Base-by-base conservation (phyloP, 2,329 filamentous ascomycete species). In the Fusarium marasasianum region DNA sequence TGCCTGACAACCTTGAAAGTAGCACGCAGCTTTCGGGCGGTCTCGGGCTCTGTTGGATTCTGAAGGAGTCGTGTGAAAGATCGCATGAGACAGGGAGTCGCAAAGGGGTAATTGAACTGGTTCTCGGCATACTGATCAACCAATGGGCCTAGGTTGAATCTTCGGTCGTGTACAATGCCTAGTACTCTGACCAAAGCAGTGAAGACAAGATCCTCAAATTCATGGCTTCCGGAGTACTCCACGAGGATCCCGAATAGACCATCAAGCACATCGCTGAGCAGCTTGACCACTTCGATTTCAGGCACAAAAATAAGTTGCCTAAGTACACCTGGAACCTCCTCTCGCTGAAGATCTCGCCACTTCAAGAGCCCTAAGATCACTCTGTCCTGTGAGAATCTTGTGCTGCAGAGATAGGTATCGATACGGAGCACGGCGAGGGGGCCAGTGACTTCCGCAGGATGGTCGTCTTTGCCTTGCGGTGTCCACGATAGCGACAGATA, bases 211-310 rank as follows among this genome's bases (percentile, higher is more conserved):
- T 98, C 96, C 79, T 98, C 96, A 72, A 95, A 95, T 79, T 97
- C 94, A 73, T 97, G 94, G 74, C 94, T 94, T 15, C 94, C 94
- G n/a, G 94, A 91, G 78, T 97, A 92, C 76, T 98, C 95, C 37
- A 97, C 94, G 35, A 98, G 86, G 35, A 98, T 95, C 11, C 94
- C 93, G 80, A 99, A 99, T 2, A 99, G 89, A 1, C 94, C 91
- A 81, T 98, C 94, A 60, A 99, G 92, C 3, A 98, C 95, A 77
- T 97, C 93, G 72, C 90, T 93, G 13, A 98, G 86, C 47, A 98
- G 88, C 84, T 98, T 99, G 71, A 99, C 96, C 40, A 99, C 94
- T 83, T 99, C 97, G 63, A 98, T 98, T 81, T 99, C 96, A 0
- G 96, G 94, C 2, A 99, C 95, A 75, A 98, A 98, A 26, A 95